Evolutionary conservation across 768 basidiomycete species (phyloP).

Genomic region (Pleurotus salmoneostramineus): DNA sequence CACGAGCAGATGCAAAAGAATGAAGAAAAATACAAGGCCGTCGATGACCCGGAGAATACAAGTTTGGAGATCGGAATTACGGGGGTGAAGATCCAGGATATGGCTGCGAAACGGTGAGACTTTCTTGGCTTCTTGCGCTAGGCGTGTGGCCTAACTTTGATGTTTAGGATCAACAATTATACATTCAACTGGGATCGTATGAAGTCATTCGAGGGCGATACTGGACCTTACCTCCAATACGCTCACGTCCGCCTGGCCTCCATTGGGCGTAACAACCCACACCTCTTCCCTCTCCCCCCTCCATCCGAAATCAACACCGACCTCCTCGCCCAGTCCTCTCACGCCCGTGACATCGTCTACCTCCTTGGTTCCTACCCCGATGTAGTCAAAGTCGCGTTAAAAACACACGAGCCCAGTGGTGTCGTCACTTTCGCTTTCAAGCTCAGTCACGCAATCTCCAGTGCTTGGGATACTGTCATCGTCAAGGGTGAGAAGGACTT

Average conservation of each 20-base stretch:
- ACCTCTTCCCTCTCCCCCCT: conserved; percentile 73
- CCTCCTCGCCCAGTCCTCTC: conserved; percentile 61
- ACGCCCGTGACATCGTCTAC: conserved; percentile 61
- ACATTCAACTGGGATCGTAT: conserved; percentile 93
- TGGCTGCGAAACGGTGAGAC: conserved; percentile 85
- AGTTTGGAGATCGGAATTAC: conserved; percentile 87
- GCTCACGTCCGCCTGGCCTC: conserved; percentile 68
- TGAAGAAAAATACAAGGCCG: conserved; percentile 83
- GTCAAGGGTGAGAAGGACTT: conserved; percentile 80
- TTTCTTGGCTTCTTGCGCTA: not conserved
- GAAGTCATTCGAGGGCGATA: conserved; percentile 95
- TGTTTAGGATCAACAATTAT: conserved; percentile 87
- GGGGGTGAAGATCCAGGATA: conserved; percentile 97
- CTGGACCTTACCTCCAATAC: conserved; percentile 78
- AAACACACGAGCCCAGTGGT: conserved; percentile 77
- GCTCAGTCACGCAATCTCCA: conserved; percentile 83
- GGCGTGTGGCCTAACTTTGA: not conserved
- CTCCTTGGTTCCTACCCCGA: conserved; percentile 91
- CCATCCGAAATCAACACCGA: conserved; percentile 64
- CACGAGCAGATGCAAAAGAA: conserved; percentile 96
- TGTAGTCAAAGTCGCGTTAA: conserved; percentile 78
- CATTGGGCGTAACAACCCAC: conserved; percentile 88
- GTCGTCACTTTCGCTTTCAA: conserved; percentile 90
- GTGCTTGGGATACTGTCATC: conserved; percentile 87
- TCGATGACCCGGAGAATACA: conserved; percentile 83